phyloP scores from a whole-genome alignment of 2,329 filamentous ascomycete genomes.

The Colletotrichum kahawae region DNA sequence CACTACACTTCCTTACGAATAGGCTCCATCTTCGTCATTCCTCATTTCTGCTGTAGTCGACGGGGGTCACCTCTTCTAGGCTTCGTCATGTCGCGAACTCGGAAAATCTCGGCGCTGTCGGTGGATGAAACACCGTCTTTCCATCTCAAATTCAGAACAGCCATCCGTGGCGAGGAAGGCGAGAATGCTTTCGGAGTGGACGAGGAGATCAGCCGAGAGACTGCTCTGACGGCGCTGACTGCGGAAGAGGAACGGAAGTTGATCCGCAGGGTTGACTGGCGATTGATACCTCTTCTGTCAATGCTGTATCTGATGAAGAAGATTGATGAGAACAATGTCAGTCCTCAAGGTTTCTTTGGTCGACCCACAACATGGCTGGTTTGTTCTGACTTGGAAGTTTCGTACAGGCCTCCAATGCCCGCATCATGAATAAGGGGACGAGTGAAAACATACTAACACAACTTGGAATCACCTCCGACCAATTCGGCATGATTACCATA shows the following conservation, averaged over 20 bases:
- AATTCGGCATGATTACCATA: background rate
- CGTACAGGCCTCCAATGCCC: background rate
- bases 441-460: background rate
- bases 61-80: background rate
- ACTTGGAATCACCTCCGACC: background rate
- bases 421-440: background rate
- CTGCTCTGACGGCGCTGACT: background rate
- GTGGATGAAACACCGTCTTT: background rate
- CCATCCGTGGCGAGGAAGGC: background rate
- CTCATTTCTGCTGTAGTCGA: background rate
- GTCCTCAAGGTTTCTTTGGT: background rate
- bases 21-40: background rate
- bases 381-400: background rate
- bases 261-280: background rate
- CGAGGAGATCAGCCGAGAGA: background rate
- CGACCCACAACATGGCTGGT: background rate
- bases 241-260: background rate
- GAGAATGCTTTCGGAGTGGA: background rate
- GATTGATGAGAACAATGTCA: background rate
- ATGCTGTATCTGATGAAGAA: background rate
- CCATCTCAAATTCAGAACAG: background rate
- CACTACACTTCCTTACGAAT: background rate
- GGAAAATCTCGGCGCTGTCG: background rate
- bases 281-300: background rate
- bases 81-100: background rate